A percentile compares a stretch with the other conserved stretches of the same genome.
These are phyloP conservation scores for Cicer chorassanicum DNA, from an alignment of 306 rosid species.

Conservation along the genomic window DNA sequence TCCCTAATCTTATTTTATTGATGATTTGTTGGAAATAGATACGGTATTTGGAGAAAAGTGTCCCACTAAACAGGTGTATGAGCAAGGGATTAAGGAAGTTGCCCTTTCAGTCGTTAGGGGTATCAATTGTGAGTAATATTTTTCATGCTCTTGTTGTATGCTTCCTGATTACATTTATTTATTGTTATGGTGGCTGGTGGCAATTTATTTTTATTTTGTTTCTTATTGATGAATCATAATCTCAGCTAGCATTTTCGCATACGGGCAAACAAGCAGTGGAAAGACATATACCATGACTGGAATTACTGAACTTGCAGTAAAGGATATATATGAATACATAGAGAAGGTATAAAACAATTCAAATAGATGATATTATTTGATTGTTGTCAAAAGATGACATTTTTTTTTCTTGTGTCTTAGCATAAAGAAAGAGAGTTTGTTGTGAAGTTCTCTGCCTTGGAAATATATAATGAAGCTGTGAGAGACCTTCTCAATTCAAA, in stretches of 20 bases:
- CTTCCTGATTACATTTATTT: slow-evolving; percentile 33
- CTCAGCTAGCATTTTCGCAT: slow-evolving; percentile 86
- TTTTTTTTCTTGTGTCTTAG: slow-evolving; percentile 56
- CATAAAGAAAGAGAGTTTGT: slow-evolving; percentile 70
- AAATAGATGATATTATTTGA: not conserved
- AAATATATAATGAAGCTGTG: slow-evolving; percentile 90
- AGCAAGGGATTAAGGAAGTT: slow-evolving; percentile 80
- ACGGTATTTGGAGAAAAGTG: slow-evolving; percentile 70
- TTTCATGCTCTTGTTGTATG: slow-evolving; percentile 11
- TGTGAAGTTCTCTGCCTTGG: slow-evolving; percentile 88
- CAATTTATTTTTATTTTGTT: not conserved
- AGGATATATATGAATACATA: slow-evolving; percentile 71
- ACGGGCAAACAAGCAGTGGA: slow-evolving; percentile 98
- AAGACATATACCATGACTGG: slow-evolving; percentile 95
- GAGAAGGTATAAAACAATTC: slow-evolving; percentile 56
- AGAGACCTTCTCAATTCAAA: slow-evolving; percentile 73
- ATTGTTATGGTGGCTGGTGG: slow-evolving; percentile 13
- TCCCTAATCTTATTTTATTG: slow-evolving; percentile 7
- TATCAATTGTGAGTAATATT: slow-evolving; percentile 73
- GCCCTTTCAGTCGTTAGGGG: slow-evolving; percentile 86
- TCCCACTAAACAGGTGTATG: slow-evolving; percentile 73
- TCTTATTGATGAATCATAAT: slow-evolving; percentile 30
- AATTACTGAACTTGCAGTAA: slow-evolving; percentile 69
- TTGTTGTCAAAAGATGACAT: slow-evolving; percentile 39
- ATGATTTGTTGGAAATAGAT: slow-evolving; percentile 53